Evolutionary conservation across 495 filamentous ascomycete genomes (phyloP).

Genomic region (Annulohypoxylon nitens): DNA sequence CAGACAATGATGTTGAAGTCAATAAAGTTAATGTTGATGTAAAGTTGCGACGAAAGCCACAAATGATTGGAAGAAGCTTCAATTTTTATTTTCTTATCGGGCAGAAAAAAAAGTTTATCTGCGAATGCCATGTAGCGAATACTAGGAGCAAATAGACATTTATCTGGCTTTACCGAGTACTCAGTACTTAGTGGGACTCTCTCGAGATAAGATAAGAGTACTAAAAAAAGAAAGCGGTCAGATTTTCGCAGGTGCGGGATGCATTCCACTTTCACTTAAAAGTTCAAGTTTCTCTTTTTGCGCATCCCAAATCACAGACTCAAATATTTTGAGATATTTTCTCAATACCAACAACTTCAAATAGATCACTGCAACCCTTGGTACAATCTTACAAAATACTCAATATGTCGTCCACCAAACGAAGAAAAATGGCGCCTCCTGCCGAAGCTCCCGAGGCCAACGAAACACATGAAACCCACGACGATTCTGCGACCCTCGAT

Average conservation of each 20-base stretch:
- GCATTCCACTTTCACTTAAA: neutral
- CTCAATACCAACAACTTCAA: neutral
- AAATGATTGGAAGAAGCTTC: constrained; percentile 26
- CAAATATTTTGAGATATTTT: neutral
- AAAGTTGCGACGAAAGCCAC: neutral
- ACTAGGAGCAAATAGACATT: neutral
- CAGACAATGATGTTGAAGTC: neutral
- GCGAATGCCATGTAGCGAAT: neutral
- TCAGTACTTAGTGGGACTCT: constrained; percentile 21
- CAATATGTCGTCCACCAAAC: constrained; percentile 43
- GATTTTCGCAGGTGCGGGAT: constrained; percentile 38
- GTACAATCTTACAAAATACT: neutral
- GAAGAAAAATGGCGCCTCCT: constrained; percentile 42
- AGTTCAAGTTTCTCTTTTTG: neutral
- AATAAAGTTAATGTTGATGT: neutral
- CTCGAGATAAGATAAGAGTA: constrained; percentile 28
- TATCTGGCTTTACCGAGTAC: neutral
- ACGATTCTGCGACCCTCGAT: constrained; percentile 39
- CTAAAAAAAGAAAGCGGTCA: constrained; percentile 40
- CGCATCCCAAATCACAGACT: neutral
- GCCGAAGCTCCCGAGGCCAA: constrained; percentile 12
- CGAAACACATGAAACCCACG: constrained; percentile 27
- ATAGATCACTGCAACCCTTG: neutral
- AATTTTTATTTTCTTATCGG: constrained; percentile 38
- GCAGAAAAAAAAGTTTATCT: constrained; percentile 36